Evolutionary conservation across 768 basidiomycete species (phyloP), one percentile per base, ranked within the genome.

Genomic region (Dentipellis fragilis): DNA sequence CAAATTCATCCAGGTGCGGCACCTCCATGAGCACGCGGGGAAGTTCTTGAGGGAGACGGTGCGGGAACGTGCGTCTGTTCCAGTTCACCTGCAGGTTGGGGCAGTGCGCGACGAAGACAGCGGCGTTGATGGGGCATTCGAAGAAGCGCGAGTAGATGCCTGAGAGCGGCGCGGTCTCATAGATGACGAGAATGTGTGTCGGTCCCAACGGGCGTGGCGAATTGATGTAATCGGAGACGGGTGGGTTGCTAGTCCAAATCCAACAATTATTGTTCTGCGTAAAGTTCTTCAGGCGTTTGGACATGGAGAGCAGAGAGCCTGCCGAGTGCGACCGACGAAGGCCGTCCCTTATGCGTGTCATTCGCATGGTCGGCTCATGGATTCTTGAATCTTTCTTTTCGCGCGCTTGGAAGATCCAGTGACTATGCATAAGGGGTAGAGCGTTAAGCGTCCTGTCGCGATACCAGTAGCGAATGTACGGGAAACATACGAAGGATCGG

Each of bases 61-160:
- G 38, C 39, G 52, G 52, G 39, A 54, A n/a, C n/a, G 42, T 14
- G 8, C 29, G 12, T 9, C 19, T 12, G 9, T 12, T 52, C 17
- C 17, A 14, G 48, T 16, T 22, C 10, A 14, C 17, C 6, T 22
- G 48, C 12, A 54, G 38, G 52, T 54, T 54, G 12, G 52, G 52
- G 39, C 38, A 40, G 52, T 54, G 19, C 11, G 52, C 52, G 23
- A 46, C 35, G 52, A 54, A 54, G 42, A 45, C 34, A 19, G 34
- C 12, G 40, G 40, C 52, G 21, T 54, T 54, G 14, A 54, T 45
- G 16, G 52, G 22, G 52, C 52, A 54, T 17, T 54, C 52, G 52
- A 45, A 10, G 8, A 11, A 38, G 16, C 21, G 17, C 39, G 38
- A 29, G 10, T 16, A 34, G 11, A 42, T 19, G 9, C 52, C 38